A percentile compares a stretch with the other conserved stretches of the same genome.
These are phyloP conservation scores for Pseudogymnoascus sp. DNA, from an alignment of 2,329 filamentous ascomycete genomes.

Conservation along the genomic window DNA sequence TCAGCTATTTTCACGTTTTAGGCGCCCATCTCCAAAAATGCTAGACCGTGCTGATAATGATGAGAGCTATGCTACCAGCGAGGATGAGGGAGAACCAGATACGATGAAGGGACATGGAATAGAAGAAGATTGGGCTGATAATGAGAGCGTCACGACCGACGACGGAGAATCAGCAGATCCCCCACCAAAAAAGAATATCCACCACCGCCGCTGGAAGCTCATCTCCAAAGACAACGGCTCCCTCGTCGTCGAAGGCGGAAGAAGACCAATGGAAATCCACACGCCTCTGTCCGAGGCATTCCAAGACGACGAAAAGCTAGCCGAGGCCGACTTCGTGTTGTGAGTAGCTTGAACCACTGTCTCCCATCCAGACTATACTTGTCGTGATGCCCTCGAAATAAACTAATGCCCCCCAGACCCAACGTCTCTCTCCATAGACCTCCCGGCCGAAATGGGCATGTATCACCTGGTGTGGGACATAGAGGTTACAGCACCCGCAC, in stretches of 20 bases:
- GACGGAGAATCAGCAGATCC: neutral
- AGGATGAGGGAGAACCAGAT: no score
- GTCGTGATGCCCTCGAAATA: neutral
- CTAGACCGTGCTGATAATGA: no score
- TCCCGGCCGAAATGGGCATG: neutral
- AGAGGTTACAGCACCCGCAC: conserved; percentile 23
- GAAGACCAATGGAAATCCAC: neutral
- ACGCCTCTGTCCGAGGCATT: neutral
- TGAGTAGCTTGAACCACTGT: neutral
- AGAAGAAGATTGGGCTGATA: no score
- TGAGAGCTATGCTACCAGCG: no score
- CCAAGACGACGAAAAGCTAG: neutral
- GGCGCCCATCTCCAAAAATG: no score
- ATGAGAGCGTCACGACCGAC: neutral
- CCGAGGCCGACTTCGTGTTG: neutral
- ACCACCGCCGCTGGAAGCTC: neutral
- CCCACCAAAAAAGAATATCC: neutral
- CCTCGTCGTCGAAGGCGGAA: neutral
- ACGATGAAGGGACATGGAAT: no score
- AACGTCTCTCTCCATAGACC: neutral
- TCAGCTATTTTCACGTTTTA: no score
- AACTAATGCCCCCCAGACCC: neutral
- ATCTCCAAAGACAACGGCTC: neutral
- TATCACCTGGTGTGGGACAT: neutral
- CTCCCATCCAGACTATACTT: neutral